phyloP scores from a whole-genome alignment of 805 yeast species.

The Myxozyma melibiosi region DNA sequence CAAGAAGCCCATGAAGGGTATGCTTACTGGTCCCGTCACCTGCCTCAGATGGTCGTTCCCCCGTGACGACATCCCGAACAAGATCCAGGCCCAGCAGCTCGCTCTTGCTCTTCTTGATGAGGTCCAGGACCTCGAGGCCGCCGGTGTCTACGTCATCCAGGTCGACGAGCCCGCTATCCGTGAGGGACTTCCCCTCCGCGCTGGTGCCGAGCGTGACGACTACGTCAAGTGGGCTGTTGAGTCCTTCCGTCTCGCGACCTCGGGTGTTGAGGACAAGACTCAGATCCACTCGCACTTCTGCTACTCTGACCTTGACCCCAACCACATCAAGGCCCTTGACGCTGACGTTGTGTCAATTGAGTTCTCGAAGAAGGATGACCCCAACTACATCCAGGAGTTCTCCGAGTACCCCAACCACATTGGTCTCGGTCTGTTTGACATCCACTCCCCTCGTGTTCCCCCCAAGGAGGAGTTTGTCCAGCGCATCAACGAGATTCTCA shows the following conservation, averaged over 20 bases:
- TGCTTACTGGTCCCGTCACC: constrained; percentile 99
- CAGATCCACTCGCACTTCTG: constrained; percentile 99
- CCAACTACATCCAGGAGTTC: constrained; percentile 96
- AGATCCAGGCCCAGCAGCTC: constrained; percentile 93
- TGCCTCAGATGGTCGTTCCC: constrained; percentile 99
- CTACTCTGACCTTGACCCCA: constrained; percentile 99
- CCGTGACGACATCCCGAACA: constrained; percentile 94
- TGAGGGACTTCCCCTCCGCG: constrained; percentile 99
- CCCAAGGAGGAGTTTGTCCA: constrained; percentile 93
- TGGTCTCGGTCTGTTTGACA: constrained; percentile 98
- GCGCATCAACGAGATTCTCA: constrained; percentile 91
- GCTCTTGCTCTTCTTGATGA: constrained; percentile 98
- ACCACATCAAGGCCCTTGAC: constrained; percentile 98
- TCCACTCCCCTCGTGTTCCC: constrained; percentile 99
- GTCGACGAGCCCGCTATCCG: constrained; percentile 99
- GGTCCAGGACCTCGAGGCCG: constrained; percentile 96
- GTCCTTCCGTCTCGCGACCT: constrained; percentile 98
- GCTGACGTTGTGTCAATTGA: constrained; percentile 99
- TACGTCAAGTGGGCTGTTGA: constrained; percentile 99
- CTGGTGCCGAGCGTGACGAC: constrained; percentile 93
- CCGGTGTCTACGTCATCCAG: constrained; percentile 97
- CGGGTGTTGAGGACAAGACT: constrained; percentile 92
- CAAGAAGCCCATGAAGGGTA: constrained; percentile 97
- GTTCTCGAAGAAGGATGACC: constrained; percentile 99
- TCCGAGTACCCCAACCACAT: constrained; percentile 99